These are phyloP conservation scores for Populus hybrid DNA, from an alignment of 441 rosid genomes.

Conservation along the genomic window DNA sequence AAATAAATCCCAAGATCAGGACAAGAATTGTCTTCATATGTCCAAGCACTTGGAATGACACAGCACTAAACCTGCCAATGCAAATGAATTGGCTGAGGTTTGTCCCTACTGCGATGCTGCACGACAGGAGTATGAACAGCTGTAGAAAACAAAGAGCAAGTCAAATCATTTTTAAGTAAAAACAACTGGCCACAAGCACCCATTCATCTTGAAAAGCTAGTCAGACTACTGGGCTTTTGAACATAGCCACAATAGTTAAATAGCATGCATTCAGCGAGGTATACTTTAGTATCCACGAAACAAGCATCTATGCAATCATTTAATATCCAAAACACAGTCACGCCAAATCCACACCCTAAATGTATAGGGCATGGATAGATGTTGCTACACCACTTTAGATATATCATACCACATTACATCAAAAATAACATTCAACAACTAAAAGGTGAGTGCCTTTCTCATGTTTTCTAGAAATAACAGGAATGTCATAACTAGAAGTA, in stretches of 20 bases:
- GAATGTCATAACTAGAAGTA: background rate
- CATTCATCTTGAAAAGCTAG: background rate
- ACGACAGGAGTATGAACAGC: conserved; percentile 75
- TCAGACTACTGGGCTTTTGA: background rate
- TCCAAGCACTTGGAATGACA: conserved; percentile 94
- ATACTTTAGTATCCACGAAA: background rate
- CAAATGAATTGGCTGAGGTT: conserved; percentile 98
- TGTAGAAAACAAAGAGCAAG: conserved; percentile 31
- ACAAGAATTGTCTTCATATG: conserved; percentile 98
- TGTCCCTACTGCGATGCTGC: conserved; percentile 89
- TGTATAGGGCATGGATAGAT: background rate
- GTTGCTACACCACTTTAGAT: background rate
- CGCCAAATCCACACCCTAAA: background rate
- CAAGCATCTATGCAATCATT: background rate
- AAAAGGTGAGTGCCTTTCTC: no score
- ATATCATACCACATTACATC: background rate
- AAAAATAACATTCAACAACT: background rate
- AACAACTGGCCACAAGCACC: background rate
- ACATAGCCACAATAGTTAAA: background rate
- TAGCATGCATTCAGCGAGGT: background rate
- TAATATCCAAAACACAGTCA: background rate
- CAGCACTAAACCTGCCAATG: conserved; percentile 93
- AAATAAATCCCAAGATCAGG: conserved; percentile 73
- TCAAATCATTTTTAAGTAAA: background rate
- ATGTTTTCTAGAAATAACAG: background rate